Base-by-base conservation (phyloP, 2,329 filamentous ascomycete genomes). In the Sclerotinia nivalis region DNA sequence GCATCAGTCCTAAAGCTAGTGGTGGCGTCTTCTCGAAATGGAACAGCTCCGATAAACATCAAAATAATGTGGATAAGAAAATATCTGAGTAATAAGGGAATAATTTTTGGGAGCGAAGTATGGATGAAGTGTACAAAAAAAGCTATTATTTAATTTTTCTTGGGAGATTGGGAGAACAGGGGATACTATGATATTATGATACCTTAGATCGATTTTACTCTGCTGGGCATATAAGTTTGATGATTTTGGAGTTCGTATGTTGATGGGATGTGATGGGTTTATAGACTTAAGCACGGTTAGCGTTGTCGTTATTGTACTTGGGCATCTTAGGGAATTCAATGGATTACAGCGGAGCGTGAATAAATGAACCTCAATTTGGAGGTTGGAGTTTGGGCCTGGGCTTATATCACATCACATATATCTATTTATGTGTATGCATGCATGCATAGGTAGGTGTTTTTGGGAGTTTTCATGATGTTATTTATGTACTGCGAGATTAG, bases 21-120 rank as follows among this genome's bases (percentile, higher is more conserved):
- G 58, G 47, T 20, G 67, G 67, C 4, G 13, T 65, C 20, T 65
- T 65, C 28, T 69, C 58, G 22, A 69, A 69, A 15, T 69, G 67
- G 59, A 69, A 52, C 31, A 64, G 47, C 47, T 28, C 47, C 31
- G 61, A 64, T 22, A 64, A 52, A 52, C 9, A 64, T 64, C 61
- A 52, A 9, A 64, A 52, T 25, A 64, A 64, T 34, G 34, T 47
- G 47, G 61, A 64, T 40, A 64, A 52, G 61, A 52, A 40, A 40
- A 40, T 52, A 22, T 28, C 47, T 4, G 60, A 64, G n/a, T 64
- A 52, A 64, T 40, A 2, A 20, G 18, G 15, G 40, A 7, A 8
- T 28, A 37, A 40, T 28, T 40, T 13, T 40, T 22, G 31, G 18
- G 18, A 13, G 0, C 22, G n/a, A 52, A 20, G 28, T 20, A 25